Evolutionary conservation across 2,329 filamentous ascomycete genomes (phyloP), one percentile per base, ranked within the genome.

Genomic region (Aspergillus pseudotamarii): DNA sequence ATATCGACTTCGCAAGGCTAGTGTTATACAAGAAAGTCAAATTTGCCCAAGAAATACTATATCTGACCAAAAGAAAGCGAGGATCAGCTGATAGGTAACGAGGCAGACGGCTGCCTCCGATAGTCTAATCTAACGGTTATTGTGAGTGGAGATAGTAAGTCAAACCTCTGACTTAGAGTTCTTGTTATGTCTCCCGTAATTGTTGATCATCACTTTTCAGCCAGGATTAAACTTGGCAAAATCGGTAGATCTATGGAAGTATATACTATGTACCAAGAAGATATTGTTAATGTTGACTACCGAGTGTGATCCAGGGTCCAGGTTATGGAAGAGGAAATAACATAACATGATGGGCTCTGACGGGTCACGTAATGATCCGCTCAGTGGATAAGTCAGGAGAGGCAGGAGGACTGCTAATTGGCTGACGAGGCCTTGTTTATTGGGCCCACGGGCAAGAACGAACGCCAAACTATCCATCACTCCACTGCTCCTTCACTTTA

Each of bases 361-460:
- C 34, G 51, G 50, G 32, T 36, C 32, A 54, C 32, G 51, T 54
- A 28, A 54, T 54, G 51, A 54, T 54, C 51, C 51, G 28, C 51
- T 36, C 10, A 6, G 51, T 12, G 21, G 34, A 55, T 38, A 21
- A 11, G 11, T 55, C 51, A 62, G 60, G 50, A 32, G 59, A 55
- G 14, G n/a, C 9, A 56, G 14, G 30, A 23, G 19, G 30, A 28
- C 23, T 23, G 46, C n/a, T 64, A 59, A 66, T 64, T 64, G 64
- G 64, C 54, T 23, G 28, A n/a, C 6, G 1, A 16, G 32, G 51
- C 14, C 38, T 11, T 62, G 57, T 64, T 62, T 61, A 66, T 64
- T 60, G 62, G 48, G 48, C 21, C 48, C 55, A 46, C 58, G 36
- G 64, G 65, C 57, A 66, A 58, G 65, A 61, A 50, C 65, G 46